Evolutionary conservation across 1,139 yeast species (phyloP), one percentile per base, ranked within the genome.

Genomic region (Sugiyamaella xylanicola): DNA sequence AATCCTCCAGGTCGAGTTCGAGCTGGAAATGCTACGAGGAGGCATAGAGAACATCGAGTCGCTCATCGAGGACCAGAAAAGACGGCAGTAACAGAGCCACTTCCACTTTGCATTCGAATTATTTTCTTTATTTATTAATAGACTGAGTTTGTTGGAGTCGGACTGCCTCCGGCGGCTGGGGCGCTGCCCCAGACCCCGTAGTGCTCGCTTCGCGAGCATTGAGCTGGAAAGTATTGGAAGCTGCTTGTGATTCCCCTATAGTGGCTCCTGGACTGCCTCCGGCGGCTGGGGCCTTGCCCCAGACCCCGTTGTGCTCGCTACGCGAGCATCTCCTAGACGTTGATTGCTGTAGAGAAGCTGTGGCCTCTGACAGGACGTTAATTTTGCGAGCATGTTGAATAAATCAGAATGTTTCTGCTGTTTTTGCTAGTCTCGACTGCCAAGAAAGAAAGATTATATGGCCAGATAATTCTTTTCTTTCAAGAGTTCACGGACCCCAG

Each of bases 1-100:
- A 41, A 36, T 56, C 2, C 49, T 56, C 4, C 59, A 58, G 27
- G 56, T 51, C 7, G 57, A 57, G 48, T 62, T 62, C 48, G 63
- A 62, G 52, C 47, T 62, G 19, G 63, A 61, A 40, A 62, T 62
- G 65, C 52, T 62, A 15, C 21, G 49, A 1, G 65, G 65, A 2
- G 65, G 61, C 27, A 53, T 60, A 17, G 54, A 53, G 45, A 59
- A 60, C 45, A 32, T 61, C n/a, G 55, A 56, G 40, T 52, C 51
- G 13, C 45, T 61, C 21, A 61, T 61, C 16, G 40, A 43, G n/a
- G 55, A 44, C 16, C 51, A 51, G 37, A 32, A 25, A 13, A 4
- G 42, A n/a, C 50, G 44, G 29, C 46, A 21, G 17, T 40, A 22
- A 46, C 22, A 15, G n/a, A 41, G 16, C 36, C 15, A 16, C 27